Conservation (phyloP, 2,329 filamentous ascomycete species). For the Atkinsonella texensis region DNA sequence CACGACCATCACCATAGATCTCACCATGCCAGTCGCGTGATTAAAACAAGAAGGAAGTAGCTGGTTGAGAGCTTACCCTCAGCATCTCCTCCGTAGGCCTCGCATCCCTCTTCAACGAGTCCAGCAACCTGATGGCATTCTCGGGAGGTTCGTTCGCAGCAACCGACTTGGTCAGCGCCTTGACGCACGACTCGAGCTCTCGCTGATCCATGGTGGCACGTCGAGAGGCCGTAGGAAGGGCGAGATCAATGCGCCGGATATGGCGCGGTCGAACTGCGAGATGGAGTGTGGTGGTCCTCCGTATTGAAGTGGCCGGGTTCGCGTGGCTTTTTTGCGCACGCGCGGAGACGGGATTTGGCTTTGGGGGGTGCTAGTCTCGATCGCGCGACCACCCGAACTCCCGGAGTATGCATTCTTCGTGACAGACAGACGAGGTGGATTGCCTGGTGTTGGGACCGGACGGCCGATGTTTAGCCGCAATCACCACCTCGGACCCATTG, state of each 20-base stretch:
- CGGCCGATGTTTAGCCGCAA: constrained; percentile 5
- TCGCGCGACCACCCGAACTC: neutral
- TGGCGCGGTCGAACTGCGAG: neutral
- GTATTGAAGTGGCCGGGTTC: neutral
- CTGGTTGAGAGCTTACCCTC: constrained; percentile 41
- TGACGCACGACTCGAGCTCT: constrained; percentile 66
- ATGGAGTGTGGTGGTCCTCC: neutral
- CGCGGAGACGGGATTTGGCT: neutral
- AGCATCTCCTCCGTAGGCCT: constrained; percentile 81
- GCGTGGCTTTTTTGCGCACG: neutral
- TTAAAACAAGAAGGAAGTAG: neutral
- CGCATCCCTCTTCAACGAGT: constrained; percentile 67
- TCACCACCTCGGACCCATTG: neutral
- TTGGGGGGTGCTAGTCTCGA: neutral
- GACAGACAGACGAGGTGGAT: neutral
- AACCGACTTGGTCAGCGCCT: constrained; percentile 69
- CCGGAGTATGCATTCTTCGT: neutral
- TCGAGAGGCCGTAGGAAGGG: neutral
- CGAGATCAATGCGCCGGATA: neutral
- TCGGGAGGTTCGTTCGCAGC: constrained; percentile 60
- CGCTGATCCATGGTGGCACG: constrained; percentile 58
- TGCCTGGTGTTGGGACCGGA: neutral
- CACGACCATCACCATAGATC: neutral
- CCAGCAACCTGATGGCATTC: constrained; percentile 62
- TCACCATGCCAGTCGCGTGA: neutral